phyloP scores from a whole-genome alignment of 257 asterid species.

The Solanum arcanum region DNA sequence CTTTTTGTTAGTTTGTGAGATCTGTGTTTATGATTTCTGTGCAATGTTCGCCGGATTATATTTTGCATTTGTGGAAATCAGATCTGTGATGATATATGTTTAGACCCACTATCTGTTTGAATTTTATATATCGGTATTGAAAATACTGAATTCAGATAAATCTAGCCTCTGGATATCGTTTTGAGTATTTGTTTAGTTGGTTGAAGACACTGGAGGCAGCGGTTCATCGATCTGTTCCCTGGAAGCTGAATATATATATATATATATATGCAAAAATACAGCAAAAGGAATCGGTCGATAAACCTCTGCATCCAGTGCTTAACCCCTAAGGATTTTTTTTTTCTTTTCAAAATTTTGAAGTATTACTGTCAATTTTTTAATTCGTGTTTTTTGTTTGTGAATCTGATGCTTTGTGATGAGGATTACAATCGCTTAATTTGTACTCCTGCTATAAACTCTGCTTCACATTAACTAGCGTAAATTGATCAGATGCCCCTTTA shows the following conservation, averaged over 20 bases:
- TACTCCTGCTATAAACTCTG: not conserved
- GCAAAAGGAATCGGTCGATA: not conserved
- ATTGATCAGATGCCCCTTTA: not conserved
- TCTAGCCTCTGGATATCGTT: not conserved
- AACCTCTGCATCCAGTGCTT: conserved; percentile 6
- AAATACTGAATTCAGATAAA: not conserved
- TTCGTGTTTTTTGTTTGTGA: not conserved
- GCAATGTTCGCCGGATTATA: not conserved
- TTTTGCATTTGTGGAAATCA: not conserved
- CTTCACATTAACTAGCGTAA: not conserved
- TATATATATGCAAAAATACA: not conserved
- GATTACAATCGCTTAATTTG: not conserved
- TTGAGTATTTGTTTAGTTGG: not conserved
- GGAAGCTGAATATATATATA: not conserved
- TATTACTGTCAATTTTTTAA: not conserved
- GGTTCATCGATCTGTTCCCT: conserved; percentile 4
- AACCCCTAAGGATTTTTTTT: not conserved
- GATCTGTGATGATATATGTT: not conserved
- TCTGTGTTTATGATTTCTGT: not conserved
- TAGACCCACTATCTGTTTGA: not conserved
- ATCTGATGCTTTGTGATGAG: not conserved
- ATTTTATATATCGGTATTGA: not conserved
- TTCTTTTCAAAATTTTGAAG: not conserved
- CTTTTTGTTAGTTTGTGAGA: not conserved
- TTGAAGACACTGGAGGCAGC: conserved; percentile 2